A percentile compares a stretch with the other conserved stretches of the same genome.
These are phyloP conservation scores for Melastoma candidum DNA, from an alignment of 441 rosid genomes.

Conservation along the genomic window DNA sequence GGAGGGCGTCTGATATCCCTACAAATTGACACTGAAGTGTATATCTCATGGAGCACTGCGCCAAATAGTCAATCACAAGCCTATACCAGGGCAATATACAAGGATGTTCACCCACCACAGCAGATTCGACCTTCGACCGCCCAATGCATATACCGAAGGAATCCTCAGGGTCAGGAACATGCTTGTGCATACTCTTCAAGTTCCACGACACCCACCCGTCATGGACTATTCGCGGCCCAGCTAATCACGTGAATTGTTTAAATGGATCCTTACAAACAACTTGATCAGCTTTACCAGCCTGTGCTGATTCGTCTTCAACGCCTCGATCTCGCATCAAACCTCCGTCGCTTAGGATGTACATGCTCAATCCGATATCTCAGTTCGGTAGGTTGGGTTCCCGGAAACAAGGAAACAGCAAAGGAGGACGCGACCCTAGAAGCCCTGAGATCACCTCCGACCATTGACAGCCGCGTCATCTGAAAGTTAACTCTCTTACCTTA, in stretches of 20 bases:
- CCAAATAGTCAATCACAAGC: background rate
- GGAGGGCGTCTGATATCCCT: slow-evolving; percentile 82
- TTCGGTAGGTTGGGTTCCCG: background rate
- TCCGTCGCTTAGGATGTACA: slow-evolving; percentile 19
- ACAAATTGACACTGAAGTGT: slow-evolving; percentile 67
- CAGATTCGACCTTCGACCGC: slow-evolving; percentile 85
- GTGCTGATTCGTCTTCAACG: slow-evolving; percentile 35
- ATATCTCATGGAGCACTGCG: background rate
- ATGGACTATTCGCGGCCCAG: slow-evolving; percentile 83
- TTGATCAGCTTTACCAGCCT: background rate
- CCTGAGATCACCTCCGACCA: too few species aligned
- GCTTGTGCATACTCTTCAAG: slow-evolving; percentile 94
- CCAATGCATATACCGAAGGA: slow-evolving; percentile 40
- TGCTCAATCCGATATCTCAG: slow-evolving; percentile 32
- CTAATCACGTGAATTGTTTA: slow-evolving; percentile 22
- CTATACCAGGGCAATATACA: background rate
- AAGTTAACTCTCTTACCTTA: too few species aligned
- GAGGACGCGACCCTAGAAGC: too few species aligned
- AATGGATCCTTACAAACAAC: background rate
- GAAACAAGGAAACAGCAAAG: too few species aligned
- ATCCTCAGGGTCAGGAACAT: slow-evolving; percentile 50
- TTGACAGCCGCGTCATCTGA: too few species aligned
- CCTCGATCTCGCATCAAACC: slow-evolving; percentile 37
- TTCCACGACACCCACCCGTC: slow-evolving; percentile 69
- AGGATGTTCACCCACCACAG: slow-evolving; percentile 32